Evolutionary conservation across 805 yeast genomes (phyloP), one percentile per base, ranked within the genome.

Genomic region (Jamesozyma spencerorum): DNA sequence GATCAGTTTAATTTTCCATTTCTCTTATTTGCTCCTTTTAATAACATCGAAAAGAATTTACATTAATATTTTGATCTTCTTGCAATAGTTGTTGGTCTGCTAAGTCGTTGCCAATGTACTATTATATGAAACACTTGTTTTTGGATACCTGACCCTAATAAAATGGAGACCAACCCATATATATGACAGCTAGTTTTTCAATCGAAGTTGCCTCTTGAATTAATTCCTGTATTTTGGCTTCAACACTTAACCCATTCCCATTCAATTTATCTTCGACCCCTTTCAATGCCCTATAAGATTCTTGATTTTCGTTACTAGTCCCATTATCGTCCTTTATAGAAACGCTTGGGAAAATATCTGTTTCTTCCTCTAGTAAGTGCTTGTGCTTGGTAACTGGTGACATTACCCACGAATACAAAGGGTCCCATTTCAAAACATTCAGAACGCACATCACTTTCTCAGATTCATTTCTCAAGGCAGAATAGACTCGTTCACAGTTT

Each of bases 381-480:
- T 68, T 72, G 47, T 70, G 70, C 52, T 69, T 72, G 40, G 81
- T 60, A 14, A 85, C 60, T 1, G 94, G 94, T 0, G 96, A 84
- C 36, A 87, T 67, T 0, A 84, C 77, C 97, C 98, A 92, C 1
- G 85, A 74, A 54, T 90, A 88, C 41, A 92, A 69, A 0, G 98
- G 97, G 68, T 92, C 99, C 72, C 92, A 86, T 50, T 81, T 70
- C 47, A 92, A 63, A 4, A 90, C 94, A 51, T 88, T 90, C 41
- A 92, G 63, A 26, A 92, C 84, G 24, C 92, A 81, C 58, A 80
- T 62, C 22, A 94, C 85, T 48, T 79, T 79, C 22, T 78, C 84
- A 28, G 68, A 67, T 51, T 86, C 80, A 1, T 62, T 61, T 41
- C 94, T 65, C 34, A 92, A 62, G 2, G 83, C 85, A 18, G 73